Evolutionary conservation across 2,329 filamentous ascomycete species (phyloP), one percentile per base, ranked within the genome.

Genomic region (Trichoderma citrinoviride): DNA sequence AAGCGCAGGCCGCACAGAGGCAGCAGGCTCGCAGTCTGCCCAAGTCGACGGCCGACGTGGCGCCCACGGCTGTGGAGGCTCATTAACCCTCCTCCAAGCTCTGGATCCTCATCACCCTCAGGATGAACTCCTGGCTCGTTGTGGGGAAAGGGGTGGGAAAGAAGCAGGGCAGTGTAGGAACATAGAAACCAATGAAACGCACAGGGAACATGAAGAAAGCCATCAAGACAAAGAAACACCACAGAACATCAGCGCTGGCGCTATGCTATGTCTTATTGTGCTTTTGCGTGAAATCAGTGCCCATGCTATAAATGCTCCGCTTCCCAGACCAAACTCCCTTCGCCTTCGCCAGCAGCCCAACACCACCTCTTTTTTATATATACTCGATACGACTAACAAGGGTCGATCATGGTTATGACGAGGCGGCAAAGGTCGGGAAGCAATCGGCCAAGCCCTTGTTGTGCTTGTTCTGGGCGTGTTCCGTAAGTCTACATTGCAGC

Each of bases 391-490:
- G 7, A 12, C n/a, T 19, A 23, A 21, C 25, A 54, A n/a, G 43
- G 49, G 46, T 44, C 46, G 19, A 33, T 47, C 19, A 55, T 43
- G 19, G 23, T 49, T 46, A 63, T 47, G 25, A 47, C 12, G 23
- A 17, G 27, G 46, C 50, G 29, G 19, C 41, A 68, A 79, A 83
- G 60, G 69, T 77, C 19, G 87, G 87, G 79, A 93, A 93, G 79
- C 90, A 93, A 47, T 91, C 89, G 57, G 82, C 75, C 29, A 91
- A 80, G 47, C 83, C 82, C 81, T 92, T 91, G 81, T 79, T 88
- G 81, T 93, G 90, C 82, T 92, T 92, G 79, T 92, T 92, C 68
- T 78, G 75, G 67, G 90, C 89, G 77, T 93, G 90, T 73, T 90
- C 86, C 66, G 83, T 85, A 68, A 93, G 85, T 68, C 86, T 88